Base-by-base conservation (phyloP, 2,329 filamentous ascomycete species). In the Calonectria naviculata region DNA sequence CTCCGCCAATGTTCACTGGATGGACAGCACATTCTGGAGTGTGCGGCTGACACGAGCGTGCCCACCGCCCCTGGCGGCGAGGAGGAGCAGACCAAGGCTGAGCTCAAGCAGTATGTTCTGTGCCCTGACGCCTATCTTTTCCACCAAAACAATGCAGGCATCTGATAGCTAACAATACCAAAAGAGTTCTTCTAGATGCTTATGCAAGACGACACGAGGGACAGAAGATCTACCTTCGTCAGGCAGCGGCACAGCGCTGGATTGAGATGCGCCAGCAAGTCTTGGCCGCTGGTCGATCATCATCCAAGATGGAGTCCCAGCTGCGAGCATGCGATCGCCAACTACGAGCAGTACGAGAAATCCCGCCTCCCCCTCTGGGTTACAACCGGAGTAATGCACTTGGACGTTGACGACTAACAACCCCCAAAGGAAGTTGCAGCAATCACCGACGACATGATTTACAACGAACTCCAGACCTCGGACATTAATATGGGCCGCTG, bases 21-120 rank as follows among this genome's bases (percentile, higher is more conserved):
- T 76, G 90, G 90, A 8, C 90, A 91, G 78, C 86, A 91, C 81
- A 92, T 93, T 74, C 86, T 92, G 72, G 90, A 92, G 78, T 90
- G 89, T 76, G 90, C 89, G 26, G 90, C 90, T 46, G 91, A 92
- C 80, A 90, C 89, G 19, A 85, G 84, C 64, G 90, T 92, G 15
- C 89, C 90, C 5, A 82, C 84, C 52, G 81, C 87, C 56, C 81
- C 80, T 56, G 90, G 89, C 65, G 89, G 89, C 13, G 86, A 87
- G 66, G 86, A 88, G 26, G 90, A 92, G 80, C 90, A 92, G 80
- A 81, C 81, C 31, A 92, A 91, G 79, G 90, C 90, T 21, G 90
- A 92, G 81, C 81, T 92, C 72, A 89, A 88, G 80, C 90, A 92
- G 90, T 92, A 81, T 54, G 89, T 80, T 52, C 58, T 17, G 31